Evolutionary conservation across 2,329 filamentous ascomycete species (phyloP), one percentile per base, ranked within the genome.

Genomic region (Sarocladium kiliense): DNA sequence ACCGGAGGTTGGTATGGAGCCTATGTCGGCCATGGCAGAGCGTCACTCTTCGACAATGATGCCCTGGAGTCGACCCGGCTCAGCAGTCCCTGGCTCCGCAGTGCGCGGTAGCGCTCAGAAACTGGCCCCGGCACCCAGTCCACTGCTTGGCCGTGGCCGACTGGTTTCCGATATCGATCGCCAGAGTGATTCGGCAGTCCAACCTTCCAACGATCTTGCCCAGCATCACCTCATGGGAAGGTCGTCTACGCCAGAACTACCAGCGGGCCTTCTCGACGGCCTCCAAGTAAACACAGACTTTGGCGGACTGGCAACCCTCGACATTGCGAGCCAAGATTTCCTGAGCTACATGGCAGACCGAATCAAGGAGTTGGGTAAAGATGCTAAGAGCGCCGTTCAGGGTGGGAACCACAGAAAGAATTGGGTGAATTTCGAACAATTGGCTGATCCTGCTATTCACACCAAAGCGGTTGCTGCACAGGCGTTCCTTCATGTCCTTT

Each of bases 401-500:
- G n/a, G n/a, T n/a, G n/a, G n/a, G n/a, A n/a, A n/a, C n/a, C n/a
- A n/a, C n/a, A n/a, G n/a, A n/a, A n/a, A 51, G 25, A 32, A 27
- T 26, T 82, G 77, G 70, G 74, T 94, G 41, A 72, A 78, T 0
- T 95, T 97, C 64, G 82, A 86, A 45, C 74, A 83, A 50, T 71
- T 96, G 10, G 81, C 94, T 44, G 76, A 81, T n/a, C 79, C 83
- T 0, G 64, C 65, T 10, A 70, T 75, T 47, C 71, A 74, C 41
- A 82, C 80, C 27, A 78, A 75, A 34, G 73, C 81, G 27, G 84
- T 90, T 12, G 88, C 87, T 9, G 85, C 88, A 2, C 88, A 91
- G 66, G 89, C 85, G 0, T 87, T 90, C 65, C 82, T 88, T 71
- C 88, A 94, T 66, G 77, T 89, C 2, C 78, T 95, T 14, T 77